Percentiles rank a stretch among this genome's conserved stretches.
Evolutionary conservation across 805 yeast genomes (phyloP).

Genomic region (Limtongia smithiae): DNA sequence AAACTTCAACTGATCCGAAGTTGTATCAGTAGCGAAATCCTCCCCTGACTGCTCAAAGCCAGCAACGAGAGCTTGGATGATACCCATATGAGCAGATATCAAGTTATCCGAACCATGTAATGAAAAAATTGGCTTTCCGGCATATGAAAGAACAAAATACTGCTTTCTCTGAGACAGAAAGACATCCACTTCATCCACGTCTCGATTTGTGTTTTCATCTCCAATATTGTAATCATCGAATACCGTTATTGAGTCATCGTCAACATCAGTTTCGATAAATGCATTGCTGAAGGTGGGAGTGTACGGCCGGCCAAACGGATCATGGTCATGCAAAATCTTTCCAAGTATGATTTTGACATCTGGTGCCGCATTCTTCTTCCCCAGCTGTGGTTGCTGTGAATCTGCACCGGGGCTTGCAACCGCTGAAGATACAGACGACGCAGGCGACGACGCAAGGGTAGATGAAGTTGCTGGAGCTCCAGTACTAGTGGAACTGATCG

Average conservation of each 20-base stretch:
- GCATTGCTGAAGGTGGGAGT: constrained; percentile 23
- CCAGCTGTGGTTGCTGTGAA: neutral
- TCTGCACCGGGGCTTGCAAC: neutral
- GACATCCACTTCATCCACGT: constrained; percentile 30
- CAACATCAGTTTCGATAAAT: constrained; percentile 28
- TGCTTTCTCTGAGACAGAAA: constrained; percentile 53
- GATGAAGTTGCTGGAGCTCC: constrained; percentile 5
- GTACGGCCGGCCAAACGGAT: constrained; percentile 17
- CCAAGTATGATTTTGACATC: constrained; percentile 24
- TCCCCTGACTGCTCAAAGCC: constrained; percentile 50
- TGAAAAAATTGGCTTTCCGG: constrained; percentile 86
- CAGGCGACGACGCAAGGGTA: constrained; percentile 16
- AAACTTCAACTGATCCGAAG: constrained; percentile 19
- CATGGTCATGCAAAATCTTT: constrained; percentile 16
- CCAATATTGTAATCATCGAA: constrained; percentile 32
- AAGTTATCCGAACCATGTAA: constrained; percentile 68
- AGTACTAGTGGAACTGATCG: constrained; percentile 8
- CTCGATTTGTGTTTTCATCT: constrained; percentile 26
- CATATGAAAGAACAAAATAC: constrained; percentile 71
- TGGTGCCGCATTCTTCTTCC: constrained; percentile 3
- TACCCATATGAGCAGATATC: constrained; percentile 68
- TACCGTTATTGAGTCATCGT: constrained; percentile 27
- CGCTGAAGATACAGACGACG: constrained; percentile 15
- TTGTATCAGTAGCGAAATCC: constrained; percentile 14
- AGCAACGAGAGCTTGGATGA: constrained; percentile 73